Evolutionary conservation across 2,329 filamentous ascomycete species (phyloP).

Genomic region (Pseudogymnoascus sp.): DNA sequence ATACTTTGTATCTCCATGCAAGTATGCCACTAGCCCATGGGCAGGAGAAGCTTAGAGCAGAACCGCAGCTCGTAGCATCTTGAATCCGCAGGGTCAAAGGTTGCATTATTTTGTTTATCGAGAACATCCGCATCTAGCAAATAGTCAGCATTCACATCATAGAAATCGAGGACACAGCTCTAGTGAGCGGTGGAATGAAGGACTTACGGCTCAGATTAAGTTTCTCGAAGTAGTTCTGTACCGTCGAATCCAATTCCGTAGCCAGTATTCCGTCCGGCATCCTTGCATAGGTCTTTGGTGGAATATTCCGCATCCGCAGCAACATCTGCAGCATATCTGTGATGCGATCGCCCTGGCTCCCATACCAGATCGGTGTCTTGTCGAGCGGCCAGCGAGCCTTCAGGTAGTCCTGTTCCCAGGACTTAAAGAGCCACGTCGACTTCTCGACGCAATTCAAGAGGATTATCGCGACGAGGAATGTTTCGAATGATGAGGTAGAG

Average conservation of each 20-base stretch:
- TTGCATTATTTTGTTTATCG: slow-evolving; percentile 23
- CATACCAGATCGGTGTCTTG: slow-evolving; percentile 46
- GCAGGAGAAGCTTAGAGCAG: slow-evolving; percentile 39
- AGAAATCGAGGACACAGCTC: neutral
- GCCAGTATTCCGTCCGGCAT: slow-evolving; percentile 37
- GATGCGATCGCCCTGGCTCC: slow-evolving; percentile 49
- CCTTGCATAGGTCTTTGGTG: slow-evolving; percentile 42
- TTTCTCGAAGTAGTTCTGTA: slow-evolving; percentile 45
- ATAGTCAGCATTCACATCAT: slow-evolving; percentile 12
- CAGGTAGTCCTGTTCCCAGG: slow-evolving; percentile 55
- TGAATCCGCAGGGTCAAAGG: slow-evolving; percentile 31
- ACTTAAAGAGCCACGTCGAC: slow-evolving; percentile 60
- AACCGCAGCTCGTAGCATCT: slow-evolving; percentile 43
- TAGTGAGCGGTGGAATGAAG: neutral
- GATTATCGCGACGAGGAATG: slow-evolving; percentile 53
- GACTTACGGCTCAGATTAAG: slow-evolving; percentile 50
- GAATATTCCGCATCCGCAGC: slow-evolving; percentile 48
- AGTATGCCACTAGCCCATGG: slow-evolving; percentile 10
- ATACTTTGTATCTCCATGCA: neutral
- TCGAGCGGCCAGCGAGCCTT: slow-evolving; percentile 50
- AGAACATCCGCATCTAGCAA: slow-evolving; percentile 24
- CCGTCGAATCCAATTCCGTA: slow-evolving; percentile 36
- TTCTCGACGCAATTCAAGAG: slow-evolving; percentile 60
- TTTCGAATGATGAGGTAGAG: slow-evolving; percentile 48
- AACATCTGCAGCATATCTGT: slow-evolving; percentile 53